Base-by-base conservation (phyloP, 2,329 filamentous ascomycete genomes). In the Paracoccidioides brasiliensis region DNA sequence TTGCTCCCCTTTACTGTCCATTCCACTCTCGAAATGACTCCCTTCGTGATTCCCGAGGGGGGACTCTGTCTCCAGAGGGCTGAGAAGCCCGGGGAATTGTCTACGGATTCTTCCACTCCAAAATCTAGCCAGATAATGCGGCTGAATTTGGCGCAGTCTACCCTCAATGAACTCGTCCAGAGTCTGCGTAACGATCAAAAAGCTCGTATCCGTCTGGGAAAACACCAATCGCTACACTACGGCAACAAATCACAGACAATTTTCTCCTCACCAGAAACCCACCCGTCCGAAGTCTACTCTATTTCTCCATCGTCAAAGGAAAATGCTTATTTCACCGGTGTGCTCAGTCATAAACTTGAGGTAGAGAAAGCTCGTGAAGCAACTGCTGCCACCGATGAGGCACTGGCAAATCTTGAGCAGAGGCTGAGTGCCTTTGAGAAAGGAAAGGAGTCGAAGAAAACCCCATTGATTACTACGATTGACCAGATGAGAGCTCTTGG, bases 371-470 rank as follows among this genome's bases (percentile, higher is more conserved):
- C 76, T 42, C 73, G 78, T 65, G 72, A 78, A 64, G 77, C 73
- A 40, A 79, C 76, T 45, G 76, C 77, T 33, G 78, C 77, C 58
- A 76, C 76, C 42, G 81, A 84, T 66, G 76, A 78, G 57, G 81
- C 81, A 33, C 67, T 84, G 66, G 79, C 79, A 54, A 76, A 75
- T 42, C 72, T 84, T 54, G 77, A 82, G 67, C 79, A 74, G 65
- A 82, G 74, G 63, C 72, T 84, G 66, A 81, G 76, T 58, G 77
- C 78, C 28, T 76, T 80, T 53, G 74, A 81, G 63, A 74, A 81
- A 63, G 76, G 80, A 60, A 82, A 82, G 68, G 76, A 82, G 67
- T 80, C 80, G 41, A 81, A 80, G 66, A 78, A 78, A 72, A 72
- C 70, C 1, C 67, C 69, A 54, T 62, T 72, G 40, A 69, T 74